Percentiles rank a stretch among this genome's conserved stretches.
Evolutionary conservation across 140 eudicot genomes (phyloP).

Genomic region (Eryngium alpinum): DNA sequence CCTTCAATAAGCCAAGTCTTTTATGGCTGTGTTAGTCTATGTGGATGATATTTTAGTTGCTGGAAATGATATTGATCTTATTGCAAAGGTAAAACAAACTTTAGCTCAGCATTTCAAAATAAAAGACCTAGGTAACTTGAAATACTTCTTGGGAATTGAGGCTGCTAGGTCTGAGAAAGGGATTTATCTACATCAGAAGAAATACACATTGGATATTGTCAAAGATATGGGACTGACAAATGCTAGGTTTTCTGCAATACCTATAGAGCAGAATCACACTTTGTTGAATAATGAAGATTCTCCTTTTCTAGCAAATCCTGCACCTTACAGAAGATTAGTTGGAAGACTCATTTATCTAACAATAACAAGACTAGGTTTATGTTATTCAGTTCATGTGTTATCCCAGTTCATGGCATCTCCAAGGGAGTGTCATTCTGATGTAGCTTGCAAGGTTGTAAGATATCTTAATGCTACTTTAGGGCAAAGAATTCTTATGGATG

Average conservation of each 20-base stretch:
- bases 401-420: background rate
- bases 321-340: background rate
- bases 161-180: background rate
- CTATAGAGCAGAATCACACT: no score
- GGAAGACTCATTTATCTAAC: background rate
- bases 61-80: background rate
- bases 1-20: background rate
- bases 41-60: background rate
- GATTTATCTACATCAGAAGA: background rate
- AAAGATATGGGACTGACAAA: background rate
- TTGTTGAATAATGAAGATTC: accelerated
- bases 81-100: background rate
- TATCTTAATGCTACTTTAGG: background rate
- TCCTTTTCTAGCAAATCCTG: background rate
- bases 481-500: background rate
- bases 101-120: background rate
- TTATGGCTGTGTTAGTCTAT: background rate
- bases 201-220: background rate
- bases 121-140: background rate
- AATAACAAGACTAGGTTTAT: background rate
- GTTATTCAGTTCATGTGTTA: background rate
- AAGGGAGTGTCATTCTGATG: background rate
- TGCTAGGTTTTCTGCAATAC: no score
- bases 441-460: background rate
- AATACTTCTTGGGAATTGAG: background rate